Conservation (phyloP, 257 asterid species). For the Jasminum sambac region DNA sequence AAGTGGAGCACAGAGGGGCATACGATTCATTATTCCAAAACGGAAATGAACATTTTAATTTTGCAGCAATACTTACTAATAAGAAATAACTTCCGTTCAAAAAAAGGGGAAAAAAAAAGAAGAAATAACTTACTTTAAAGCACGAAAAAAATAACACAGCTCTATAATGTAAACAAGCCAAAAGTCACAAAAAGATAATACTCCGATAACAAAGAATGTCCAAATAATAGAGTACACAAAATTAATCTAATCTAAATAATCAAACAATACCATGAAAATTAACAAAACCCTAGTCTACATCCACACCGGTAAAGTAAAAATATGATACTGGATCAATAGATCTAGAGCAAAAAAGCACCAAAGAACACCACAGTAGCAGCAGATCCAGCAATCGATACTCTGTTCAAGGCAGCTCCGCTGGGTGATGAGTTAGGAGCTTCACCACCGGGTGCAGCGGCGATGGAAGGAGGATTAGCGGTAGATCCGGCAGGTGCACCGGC, state of each 20-base stretch:
- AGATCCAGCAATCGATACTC: slow-evolving; percentile 54
- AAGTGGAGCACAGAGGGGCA: too few relatives aligned
- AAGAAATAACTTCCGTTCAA: too few relatives aligned
- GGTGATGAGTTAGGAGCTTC: slow-evolving; percentile 34
- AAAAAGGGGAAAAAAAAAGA: too few relatives aligned
- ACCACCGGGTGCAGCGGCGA: slow-evolving; percentile 36
- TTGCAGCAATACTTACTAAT: too few relatives aligned
- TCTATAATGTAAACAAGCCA: background rate
- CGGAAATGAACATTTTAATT: too few relatives aligned
- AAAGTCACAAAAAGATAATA: background rate
- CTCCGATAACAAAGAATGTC: background rate
- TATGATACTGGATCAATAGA: background rate
- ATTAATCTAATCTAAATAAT: background rate
- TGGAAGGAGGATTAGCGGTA: slow-evolving; percentile 32
- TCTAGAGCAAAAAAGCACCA: slow-evolving; percentile 46
- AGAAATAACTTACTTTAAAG: too few relatives aligned
- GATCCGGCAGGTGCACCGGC: slow-evolving; percentile 26
- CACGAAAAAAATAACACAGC: background rate
- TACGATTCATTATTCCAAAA: too few relatives aligned
- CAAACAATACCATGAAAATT: background rate
- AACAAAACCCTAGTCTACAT: background rate
- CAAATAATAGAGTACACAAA: background rate
- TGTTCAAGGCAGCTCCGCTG: slow-evolving; percentile 40
- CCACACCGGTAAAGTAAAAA: background rate
- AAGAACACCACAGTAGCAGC: slow-evolving; percentile 39